Evolutionary conservation across 106 monocot species (phyloP).

Genomic region (Acanthochlamys bracteata): DNA sequence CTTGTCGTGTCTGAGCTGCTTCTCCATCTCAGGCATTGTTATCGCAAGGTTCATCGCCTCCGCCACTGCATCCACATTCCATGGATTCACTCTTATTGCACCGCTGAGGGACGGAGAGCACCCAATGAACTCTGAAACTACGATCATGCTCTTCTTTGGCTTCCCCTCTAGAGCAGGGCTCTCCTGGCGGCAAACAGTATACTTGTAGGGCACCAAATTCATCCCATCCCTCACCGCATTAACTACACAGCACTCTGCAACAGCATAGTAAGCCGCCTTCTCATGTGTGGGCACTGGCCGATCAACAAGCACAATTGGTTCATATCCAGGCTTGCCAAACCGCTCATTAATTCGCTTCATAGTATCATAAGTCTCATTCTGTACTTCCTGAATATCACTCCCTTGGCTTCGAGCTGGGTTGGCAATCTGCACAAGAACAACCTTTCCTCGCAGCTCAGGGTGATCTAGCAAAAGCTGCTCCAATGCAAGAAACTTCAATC

Average conservation of each 20-base stretch:
- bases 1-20: conserved; percentile 69
- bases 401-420: conserved; percentile 86
- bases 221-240: conserved; percentile 82
- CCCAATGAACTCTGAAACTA: conserved; percentile 49
- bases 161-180: conserved; percentile 22
- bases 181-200: conserved; percentile 72
- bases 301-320: conserved; percentile 61
- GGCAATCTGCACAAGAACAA: conserved; percentile 72
- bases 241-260: conserved; percentile 68
- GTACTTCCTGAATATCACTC: conserved; percentile 68
- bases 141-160: conserved; percentile 69
- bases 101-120: conserved; percentile 34
- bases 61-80: conserved; percentile 70
- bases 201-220: conserved; percentile 78
- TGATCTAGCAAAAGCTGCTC: conserved; percentile 66
- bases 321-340: conserved; percentile 57
- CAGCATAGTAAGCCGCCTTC: conserved; percentile 75
- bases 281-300: conserved; percentile 39
- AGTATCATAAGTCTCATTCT: conserved; percentile 36
- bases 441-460: conserved; percentile 39
- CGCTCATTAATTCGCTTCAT: conserved; percentile 44
- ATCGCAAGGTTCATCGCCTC: conserved; percentile 66
- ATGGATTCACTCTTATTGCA: conserved; percentile 52
- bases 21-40: conserved; percentile 70
- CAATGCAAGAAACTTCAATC: conserved; percentile 86